Evolutionary conservation across 768 basidiomycete genomes (phyloP).

Genomic region (Leccinum variicolor): DNA sequence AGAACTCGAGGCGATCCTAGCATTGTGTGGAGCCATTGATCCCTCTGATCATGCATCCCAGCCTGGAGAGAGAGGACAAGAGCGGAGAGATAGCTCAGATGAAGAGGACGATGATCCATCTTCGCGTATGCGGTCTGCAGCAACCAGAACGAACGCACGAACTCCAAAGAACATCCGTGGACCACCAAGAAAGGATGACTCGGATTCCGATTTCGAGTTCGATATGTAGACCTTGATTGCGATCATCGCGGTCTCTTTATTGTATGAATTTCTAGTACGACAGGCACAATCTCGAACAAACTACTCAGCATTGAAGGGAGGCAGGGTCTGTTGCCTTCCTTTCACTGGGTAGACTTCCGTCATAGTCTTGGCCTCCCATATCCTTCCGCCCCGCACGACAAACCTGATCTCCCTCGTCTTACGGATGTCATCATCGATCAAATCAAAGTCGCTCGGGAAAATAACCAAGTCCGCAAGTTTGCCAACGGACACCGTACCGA

Average conservation of each 20-base stretch:
- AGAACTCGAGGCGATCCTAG: conserved; percentile 72
- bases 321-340: conserved; percentile 50
- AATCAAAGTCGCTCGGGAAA: conserved; percentile 58
- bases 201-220: conserved; percentile 79
- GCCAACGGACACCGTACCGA: conserved; percentile 60
- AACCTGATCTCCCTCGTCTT: conserved; percentile 49
- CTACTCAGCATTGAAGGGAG: conserved; percentile 54
- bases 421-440: conserved; percentile 50
- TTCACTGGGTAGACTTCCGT: conserved; percentile 69
- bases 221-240: conserved; percentile 43
- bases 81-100: conserved; percentile 40
- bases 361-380: conserved; percentile 69
- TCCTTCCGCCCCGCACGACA: conserved; percentile 64
- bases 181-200: conserved; percentile 53
- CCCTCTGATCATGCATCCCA: conserved; percentile 45
- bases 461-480: conserved; percentile 73
- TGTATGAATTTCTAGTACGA: not conserved
- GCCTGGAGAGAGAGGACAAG: conserved; percentile 21
- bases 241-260: not conserved
- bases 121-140: conserved; percentile 54
- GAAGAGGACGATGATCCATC: conserved; percentile 50
- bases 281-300: not conserved
- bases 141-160: conserved; percentile 52
- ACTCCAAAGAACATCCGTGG: conserved; percentile 54
- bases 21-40: conserved; percentile 64